Base-by-base conservation (phyloP, 2,329 filamentous ascomycete genomes). In the Cladophialophora psammophila region DNA sequence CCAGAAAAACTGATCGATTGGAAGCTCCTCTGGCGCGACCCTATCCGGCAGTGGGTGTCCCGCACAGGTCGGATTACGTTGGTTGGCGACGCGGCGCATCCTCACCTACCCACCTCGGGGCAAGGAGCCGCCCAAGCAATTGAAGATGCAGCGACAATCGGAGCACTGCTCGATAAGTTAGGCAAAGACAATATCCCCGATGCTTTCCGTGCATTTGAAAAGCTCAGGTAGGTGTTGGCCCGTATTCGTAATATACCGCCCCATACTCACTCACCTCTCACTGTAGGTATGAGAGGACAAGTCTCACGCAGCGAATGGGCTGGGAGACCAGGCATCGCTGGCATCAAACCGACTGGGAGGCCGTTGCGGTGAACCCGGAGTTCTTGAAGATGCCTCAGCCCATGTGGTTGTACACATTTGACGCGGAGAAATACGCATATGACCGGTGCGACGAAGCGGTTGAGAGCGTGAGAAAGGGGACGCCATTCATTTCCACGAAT, bases 31-130 rank as follows among this genome's bases (percentile, higher is more conserved):
- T 69, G 62, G 48, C 45, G 69, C 38, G 64, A 71, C 52, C 69
- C 66, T 13, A 8, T 67, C 3, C 52, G 53, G n/a, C 42, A 45
- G 7, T 71, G 60, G 58, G 79, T 77, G 60, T 85, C 80, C 73
- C 74, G 77, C 0, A 71, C 73, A 1, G 76, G 77, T 15, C 76
- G 81, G 12, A 80, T 83, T 50, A 76, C 82, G n/a, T 73, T 84
- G 2, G 79, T 85, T 34, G 84, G 83, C 3, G 83, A 85, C 69
- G 78, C 82, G 1, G 83, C 84, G 5, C 83, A 85, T 68, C 79
- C 82, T 0, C 81, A 83, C 72, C 76, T 84, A 5, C 82, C 83
- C 0, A 82, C 81, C 1, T 80, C 79, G 6, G 80, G 81, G 12
- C 79, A 83, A 67, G 83, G 83, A 4, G 83, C 80, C 0, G 80